These are phyloP conservation scores for Aegilops speltoides DNA, from an alignment of 176 grass and related monocot genomes.

Conservation along the genomic window DNA sequence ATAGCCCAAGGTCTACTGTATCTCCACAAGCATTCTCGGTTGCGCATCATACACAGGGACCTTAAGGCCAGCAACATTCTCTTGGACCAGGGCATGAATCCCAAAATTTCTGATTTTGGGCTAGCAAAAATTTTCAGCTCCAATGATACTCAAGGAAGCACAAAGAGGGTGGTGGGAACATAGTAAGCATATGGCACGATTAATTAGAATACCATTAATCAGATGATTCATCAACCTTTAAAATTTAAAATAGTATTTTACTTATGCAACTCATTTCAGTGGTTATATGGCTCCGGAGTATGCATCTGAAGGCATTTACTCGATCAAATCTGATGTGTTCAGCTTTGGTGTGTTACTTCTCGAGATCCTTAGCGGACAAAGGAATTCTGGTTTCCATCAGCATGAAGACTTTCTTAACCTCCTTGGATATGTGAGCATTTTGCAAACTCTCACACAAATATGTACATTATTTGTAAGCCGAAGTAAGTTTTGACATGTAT, in stretches of 20 bases:
- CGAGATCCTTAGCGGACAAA: neutral
- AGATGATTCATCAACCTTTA: neutral
- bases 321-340: neutral
- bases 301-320: neutral
- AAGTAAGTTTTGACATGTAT: neutral
- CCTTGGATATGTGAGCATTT: neutral
- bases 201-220: neutral
- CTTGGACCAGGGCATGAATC: conserved; percentile 35
- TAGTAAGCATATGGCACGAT: conserved; percentile 25
- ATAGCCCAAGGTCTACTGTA: conserved; percentile 44
- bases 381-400: neutral
- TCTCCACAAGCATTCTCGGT: conserved; percentile 33
- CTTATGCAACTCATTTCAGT: neutral
- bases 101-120: conserved; percentile 48
- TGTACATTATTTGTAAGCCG: neutral
- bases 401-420: neutral
- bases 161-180: conserved; percentile 37
- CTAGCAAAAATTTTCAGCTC: conserved; percentile 31
- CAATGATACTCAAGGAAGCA: conserved; percentile 29
- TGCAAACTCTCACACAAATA: too few species aligned
- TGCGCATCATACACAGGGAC: conserved; percentile 22
- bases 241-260: neutral
- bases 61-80: conserved; percentile 45
- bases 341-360: neutral
- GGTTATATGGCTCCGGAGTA: neutral